Evolutionary conservation across 768 basidiomycete genomes (phyloP), one percentile per base, ranked within the genome.

Genomic region (Porpolomopsis calyptriformis): DNA sequence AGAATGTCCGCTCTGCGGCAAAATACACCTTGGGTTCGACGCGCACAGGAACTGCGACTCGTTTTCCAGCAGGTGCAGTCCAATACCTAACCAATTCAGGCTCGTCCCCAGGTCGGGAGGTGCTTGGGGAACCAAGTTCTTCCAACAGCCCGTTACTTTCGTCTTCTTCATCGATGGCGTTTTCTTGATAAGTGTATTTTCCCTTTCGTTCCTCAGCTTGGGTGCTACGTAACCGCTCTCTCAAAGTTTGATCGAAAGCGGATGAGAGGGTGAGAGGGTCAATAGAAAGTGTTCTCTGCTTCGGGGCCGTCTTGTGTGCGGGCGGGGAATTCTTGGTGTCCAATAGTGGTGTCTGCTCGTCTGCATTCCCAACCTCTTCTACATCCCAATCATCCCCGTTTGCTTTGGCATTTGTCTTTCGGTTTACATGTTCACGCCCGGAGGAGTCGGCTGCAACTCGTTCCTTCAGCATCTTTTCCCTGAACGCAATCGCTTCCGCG

Each of bases 11-110:
- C 64, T 97, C 93, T 29, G 84, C 82, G 4, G 96, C 96, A 60
- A 97, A 99, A 59, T 93, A 94, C 3, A 96, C 92, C 66, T 99
- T 99, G 23, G 96, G 96, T 62, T 99, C 96, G 39, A 99, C 77
- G 45, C 96, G 77, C n/a, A 99, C 85, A 20, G 94, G 92, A 2
- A 98, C 79, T 0, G 91, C 78, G 47, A 99, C 93, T 52, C 76
- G 73, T 70, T 97, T 97, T 9, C 93, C 93, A 34, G 72, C 65
- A 0, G 88, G 85, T 1, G 93, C 94, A 20, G 60, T 68, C 81
- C 83, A 88, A 48, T 77, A 75, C 46, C 82, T 70, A 43, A 73
- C 76, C 39, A 85, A 58, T 7, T 64, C 60, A 3, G 60, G 60
- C n/a, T 52, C 56, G 18, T 43, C 23, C 43, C 51, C 25, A 50